Evolutionary conservation across 2,329 filamentous ascomycete species (phyloP), one percentile per base, ranked within the genome.

Genomic region (Aspergillus tamarii): DNA sequence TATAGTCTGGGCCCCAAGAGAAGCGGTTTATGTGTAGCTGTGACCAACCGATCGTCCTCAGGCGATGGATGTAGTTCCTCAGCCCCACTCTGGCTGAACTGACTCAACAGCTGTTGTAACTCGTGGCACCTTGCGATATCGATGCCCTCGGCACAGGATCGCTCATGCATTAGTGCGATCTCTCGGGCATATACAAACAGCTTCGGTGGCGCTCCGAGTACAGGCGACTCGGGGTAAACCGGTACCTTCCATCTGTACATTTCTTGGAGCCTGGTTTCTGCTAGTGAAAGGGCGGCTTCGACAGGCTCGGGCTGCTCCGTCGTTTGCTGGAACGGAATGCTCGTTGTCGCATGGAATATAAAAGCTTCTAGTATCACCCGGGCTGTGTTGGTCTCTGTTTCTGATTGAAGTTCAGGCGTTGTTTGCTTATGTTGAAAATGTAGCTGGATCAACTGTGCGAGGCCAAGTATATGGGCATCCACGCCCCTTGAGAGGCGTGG

Each of bases 271-370:
- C 30, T 58, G 4, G 60, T 48, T 34, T 69, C 65, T 4, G 70
- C 69, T 10, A 66, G 43, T 5, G 53, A 52, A 50, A 73, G 64
- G 26, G 67, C 66, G 1, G 59, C 52, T n/a, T 74, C 67, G n/a
- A 74, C 64, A 19, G 64, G 43, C 4, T 34, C 23, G 8, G 63
- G 53, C 8, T 59, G 34, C 3, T 39, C 9, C 9, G 26, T 23
- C 8, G 60, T 59, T 10, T 61, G 46, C 14, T 71, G 70, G 28
- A 74, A 73, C 1, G 72, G 70, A 14, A 74, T 64, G 30, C 70
- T 69, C 5, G 71, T 74, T 11, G 71, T 64, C 6, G 67, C 67
- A 48, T 74, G 72, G 45, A 74, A 74, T 52, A 73, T 70, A 48
- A 73, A 74, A 0, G 71, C 65, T 39, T 73, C 72, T 4, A 69